These are phyloP conservation scores for Trypanosoma grayi DNA, from an alignment of 208 protist species.

Conservation along the genomic window DNA sequence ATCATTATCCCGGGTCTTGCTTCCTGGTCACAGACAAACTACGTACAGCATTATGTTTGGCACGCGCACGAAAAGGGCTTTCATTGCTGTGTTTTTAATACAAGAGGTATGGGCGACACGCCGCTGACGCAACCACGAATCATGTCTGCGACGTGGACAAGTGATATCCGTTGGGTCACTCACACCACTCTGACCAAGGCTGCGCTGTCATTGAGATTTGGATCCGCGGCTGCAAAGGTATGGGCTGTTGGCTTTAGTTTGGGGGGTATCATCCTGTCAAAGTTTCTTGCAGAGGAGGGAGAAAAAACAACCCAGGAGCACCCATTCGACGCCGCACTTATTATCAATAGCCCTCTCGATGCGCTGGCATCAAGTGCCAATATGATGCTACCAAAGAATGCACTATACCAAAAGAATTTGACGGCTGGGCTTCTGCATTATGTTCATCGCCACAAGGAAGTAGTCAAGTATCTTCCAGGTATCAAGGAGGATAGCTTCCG, in stretches of 20 bases:
- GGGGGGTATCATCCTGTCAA: constrained; percentile 64
- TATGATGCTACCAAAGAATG: constrained; percentile 25
- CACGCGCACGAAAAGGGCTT: constrained; percentile 39
- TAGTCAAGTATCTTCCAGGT: constrained; percentile 41
- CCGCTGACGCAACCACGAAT: constrained; percentile 57
- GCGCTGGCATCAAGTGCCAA: constrained; percentile 32
- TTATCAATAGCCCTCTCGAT: constrained; percentile 63
- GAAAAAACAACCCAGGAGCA: not conserved
- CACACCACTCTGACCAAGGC: constrained; percentile 23
- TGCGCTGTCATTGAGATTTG: constrained; percentile 31
- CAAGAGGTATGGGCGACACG: constrained; percentile 68
- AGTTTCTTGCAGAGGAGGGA: constrained; percentile 60
- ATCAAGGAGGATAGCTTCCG: constrained; percentile 19
- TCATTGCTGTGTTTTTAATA: constrained; percentile 71
- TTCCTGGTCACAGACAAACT: constrained; percentile 71
- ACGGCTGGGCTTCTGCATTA: constrained; percentile 38
- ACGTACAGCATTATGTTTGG: constrained; percentile 63
- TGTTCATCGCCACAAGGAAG: constrained; percentile 40
- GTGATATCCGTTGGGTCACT: constrained; percentile 35
- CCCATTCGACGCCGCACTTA: constrained; percentile 44
- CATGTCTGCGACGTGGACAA: constrained; percentile 67
- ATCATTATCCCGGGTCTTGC: constrained; percentile 72
- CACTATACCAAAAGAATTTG: constrained; percentile 63
- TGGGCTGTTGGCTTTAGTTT: constrained; percentile 71
- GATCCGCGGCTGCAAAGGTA: constrained; percentile 23